A percentile compares a stretch with the other conserved stretches of the same genome.
Evolutionary conservation across 352 stramenopile species (phyloP).

Genomic region (Phytophthora pistaciae): DNA sequence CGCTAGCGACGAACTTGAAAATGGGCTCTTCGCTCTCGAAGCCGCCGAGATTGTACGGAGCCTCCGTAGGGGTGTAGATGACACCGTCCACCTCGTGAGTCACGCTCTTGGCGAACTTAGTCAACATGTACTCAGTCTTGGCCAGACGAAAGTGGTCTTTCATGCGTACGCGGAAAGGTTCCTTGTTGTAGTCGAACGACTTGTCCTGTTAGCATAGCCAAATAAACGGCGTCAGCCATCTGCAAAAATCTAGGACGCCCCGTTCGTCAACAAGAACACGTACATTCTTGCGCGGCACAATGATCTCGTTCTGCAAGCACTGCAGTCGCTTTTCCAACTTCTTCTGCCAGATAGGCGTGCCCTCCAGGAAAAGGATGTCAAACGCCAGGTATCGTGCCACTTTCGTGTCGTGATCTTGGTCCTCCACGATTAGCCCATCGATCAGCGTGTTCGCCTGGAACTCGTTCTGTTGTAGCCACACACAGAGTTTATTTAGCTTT

Average conservation of each 20-base stretch:
- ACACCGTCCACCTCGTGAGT: constrained; percentile 90
- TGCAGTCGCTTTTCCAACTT: constrained; percentile 90
- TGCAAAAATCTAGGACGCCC: background rate
- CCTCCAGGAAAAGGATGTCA: constrained; percentile 86
- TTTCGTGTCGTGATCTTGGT: constrained; percentile 81
- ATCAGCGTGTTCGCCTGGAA: constrained; percentile 84
- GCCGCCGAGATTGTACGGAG: constrained; percentile 85
- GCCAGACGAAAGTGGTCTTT: constrained; percentile 90
- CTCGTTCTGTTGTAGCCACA: constrained; percentile 52
- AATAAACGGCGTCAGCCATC: constrained; percentile 3
- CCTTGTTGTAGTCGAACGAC: constrained; percentile 78
- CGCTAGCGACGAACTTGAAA: constrained; percentile 92
- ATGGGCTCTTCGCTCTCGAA: constrained; percentile 87
- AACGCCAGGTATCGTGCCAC: constrained; percentile 84
- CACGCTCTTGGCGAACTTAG: constrained; percentile 88
- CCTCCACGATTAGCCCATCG: constrained; percentile 88
- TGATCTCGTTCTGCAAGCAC: constrained; percentile 91
- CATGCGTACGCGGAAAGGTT: constrained; percentile 91
- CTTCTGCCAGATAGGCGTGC: constrained; percentile 84
- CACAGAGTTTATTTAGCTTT: constrained; percentile 1
- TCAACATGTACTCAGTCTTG: constrained; percentile 89
- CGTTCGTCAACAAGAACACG: constrained; percentile 10
- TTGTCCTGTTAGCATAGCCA: constrained; percentile 53
- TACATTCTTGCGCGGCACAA: constrained; percentile 87
- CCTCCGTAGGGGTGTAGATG: constrained; percentile 88